Conservation (phyloP, 306 rosid species). For the Rosa multiflora region DNA sequence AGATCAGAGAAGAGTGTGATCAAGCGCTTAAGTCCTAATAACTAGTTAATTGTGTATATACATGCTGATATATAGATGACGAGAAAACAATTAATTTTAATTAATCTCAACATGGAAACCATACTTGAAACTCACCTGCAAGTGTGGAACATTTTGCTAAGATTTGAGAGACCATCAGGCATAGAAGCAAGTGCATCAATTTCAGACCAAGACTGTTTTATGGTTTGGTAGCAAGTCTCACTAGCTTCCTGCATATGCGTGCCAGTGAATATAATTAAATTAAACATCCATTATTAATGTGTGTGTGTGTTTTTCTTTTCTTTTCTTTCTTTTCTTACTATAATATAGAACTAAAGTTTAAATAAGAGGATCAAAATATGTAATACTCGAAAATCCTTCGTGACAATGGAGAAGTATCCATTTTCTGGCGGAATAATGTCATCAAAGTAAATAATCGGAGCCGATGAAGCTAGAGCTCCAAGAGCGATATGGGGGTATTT, state of each 20-base stretch:
- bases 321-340: no score
- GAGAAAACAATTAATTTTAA: no score
- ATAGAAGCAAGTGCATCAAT: constrained; percentile 41
- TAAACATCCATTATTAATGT: no score
- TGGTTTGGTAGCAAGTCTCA: constrained; percentile 48
- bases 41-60: background rate
- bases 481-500: constrained; percentile 69
- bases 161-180: constrained; percentile 38
- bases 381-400: constrained; percentile 27
- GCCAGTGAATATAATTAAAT: background rate
- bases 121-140: constrained; percentile 32
- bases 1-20: no score
- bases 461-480: constrained; percentile 64
- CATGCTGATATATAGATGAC: no score
- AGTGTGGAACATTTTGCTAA: constrained; percentile 46
- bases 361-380: no score
- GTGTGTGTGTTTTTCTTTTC: no score
- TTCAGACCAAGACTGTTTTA: constrained; percentile 51
- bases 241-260: constrained; percentile 41
- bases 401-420: constrained; percentile 54
- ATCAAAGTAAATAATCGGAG: constrained; percentile 75
- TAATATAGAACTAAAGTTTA: no score
- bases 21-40: no score
- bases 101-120: background rate
- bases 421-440: constrained; percentile 39